Percentiles rank a stretch among this genome's conserved stretches.
Conservation (phyloP, 345 rosid species). For the Lenwebbia sp. region DNA sequence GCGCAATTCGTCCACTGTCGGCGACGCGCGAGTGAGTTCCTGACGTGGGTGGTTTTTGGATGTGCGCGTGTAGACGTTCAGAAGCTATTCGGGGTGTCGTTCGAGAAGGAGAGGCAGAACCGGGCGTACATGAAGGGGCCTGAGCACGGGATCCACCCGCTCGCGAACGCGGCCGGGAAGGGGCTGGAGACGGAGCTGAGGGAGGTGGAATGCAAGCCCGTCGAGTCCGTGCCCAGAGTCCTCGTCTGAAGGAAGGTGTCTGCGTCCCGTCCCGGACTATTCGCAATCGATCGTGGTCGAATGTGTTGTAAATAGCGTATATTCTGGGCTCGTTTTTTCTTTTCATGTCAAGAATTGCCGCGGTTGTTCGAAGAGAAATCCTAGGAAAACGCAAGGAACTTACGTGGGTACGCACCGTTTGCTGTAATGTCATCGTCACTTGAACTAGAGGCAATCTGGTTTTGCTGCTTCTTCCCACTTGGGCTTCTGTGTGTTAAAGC, state of each 20-base stretch:
- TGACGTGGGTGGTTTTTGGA: not conserved
- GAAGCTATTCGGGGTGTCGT: slow-evolving; percentile 31
- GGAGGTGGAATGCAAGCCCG: slow-evolving; percentile 47
- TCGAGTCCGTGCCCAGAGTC: slow-evolving; percentile 38
- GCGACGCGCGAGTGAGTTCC: not conserved
- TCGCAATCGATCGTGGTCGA: too few species aligned
- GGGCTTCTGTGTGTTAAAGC: not conserved
- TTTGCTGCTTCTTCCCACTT: not conserved
- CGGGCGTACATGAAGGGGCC: slow-evolving; percentile 58
- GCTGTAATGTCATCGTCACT: not conserved
- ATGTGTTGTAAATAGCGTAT: not conserved
- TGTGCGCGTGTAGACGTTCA: slow-evolving; percentile 25
- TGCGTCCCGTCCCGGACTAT: too few species aligned
- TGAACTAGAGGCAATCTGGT: not conserved
- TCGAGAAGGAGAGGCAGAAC: slow-evolving; percentile 37
- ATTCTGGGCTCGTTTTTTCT: not conserved
- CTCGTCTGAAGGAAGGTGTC: slow-evolving; percentile 22
- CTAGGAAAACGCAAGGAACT: not conserved
- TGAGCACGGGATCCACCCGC: slow-evolving; percentile 51
- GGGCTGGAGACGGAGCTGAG: slow-evolving; percentile 39
- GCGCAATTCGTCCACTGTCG: not conserved
- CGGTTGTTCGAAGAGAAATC: not conserved
- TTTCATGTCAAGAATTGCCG: too few species aligned
- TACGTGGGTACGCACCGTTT: not conserved
- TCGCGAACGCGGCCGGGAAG: slow-evolving; percentile 57